Conservation (phyloP, 2,329 filamentous ascomycete species). For the Daldinia sp. region DNA sequence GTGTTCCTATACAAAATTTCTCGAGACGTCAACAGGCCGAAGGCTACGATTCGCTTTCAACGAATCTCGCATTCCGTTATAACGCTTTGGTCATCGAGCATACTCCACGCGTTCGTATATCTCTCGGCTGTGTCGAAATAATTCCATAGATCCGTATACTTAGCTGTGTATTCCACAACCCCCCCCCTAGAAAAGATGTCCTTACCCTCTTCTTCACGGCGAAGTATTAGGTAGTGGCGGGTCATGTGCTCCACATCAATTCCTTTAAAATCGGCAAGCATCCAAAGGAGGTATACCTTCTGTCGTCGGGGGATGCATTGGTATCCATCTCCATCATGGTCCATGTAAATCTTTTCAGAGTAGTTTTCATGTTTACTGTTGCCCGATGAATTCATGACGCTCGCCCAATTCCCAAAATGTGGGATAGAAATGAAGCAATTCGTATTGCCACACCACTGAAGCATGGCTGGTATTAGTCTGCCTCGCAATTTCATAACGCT, state of each 20-base stretch:
- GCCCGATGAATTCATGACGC: background rate
- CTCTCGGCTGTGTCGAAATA: background rate
- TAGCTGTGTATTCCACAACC: background rate
- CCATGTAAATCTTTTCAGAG: background rate
- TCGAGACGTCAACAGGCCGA: background rate
- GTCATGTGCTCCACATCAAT: background rate
- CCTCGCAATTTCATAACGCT: background rate
- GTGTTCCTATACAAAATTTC: background rate
- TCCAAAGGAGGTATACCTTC: slow-evolving; percentile 2
- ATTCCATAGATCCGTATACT: background rate
- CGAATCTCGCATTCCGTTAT: slow-evolving; percentile 21
- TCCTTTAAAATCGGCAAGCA: background rate
- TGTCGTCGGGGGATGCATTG: background rate
- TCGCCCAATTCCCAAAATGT: background rate
- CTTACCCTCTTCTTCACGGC: background rate
- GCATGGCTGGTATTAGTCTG: background rate
- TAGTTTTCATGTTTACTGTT: background rate
- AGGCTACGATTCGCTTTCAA: background rate
- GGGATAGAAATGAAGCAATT: background rate
- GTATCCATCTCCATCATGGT: slow-evolving; percentile 1
- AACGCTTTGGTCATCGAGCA: slow-evolving; percentile 3
- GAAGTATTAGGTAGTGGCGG: slow-evolving; percentile 5
- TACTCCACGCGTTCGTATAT: background rate
- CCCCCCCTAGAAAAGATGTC: slow-evolving; percentile 1
- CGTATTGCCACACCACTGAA: background rate